Conservation (phyloP, 108 stramenopile genomes). For the Cylindrotheca fusiformis region DNA sequence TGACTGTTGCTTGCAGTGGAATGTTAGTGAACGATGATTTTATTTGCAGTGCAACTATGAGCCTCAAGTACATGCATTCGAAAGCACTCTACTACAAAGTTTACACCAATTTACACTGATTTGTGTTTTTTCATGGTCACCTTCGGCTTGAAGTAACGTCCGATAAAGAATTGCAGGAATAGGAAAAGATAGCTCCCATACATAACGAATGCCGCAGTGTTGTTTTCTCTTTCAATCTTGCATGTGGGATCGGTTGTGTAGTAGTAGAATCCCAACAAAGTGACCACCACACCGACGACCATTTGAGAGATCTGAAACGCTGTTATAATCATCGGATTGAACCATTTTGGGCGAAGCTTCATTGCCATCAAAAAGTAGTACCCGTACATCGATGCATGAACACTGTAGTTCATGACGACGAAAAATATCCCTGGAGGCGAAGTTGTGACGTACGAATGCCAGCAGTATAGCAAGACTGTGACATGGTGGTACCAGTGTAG, state of each 20-base stretch:
- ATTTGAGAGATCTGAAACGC: constrained; percentile 91
- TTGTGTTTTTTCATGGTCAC: constrained; percentile 28
- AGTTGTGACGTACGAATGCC: constrained; percentile 91
- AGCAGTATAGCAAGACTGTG: constrained; percentile 96
- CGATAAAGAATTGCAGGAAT: constrained; percentile 87
- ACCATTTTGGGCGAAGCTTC: constrained; percentile 69
- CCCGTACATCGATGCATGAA: constrained; percentile 98
- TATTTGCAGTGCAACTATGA: too few species aligned
- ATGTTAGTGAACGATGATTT: too few species aligned
- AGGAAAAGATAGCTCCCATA: constrained; percentile 87
- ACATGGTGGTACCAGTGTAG: constrained; percentile 99
- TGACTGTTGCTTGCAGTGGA: too few species aligned
- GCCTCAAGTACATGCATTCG: too few species aligned
- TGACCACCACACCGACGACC: constrained; percentile 87
- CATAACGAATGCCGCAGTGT: constrained; percentile 87
- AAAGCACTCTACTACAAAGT: too few species aligned
- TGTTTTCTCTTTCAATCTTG: constrained; percentile 71
- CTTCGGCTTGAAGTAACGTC: constrained; percentile 57
- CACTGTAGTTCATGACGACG: constrained; percentile 99
- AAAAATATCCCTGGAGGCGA: constrained; percentile 94
- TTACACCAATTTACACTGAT: constrained; percentile 13
- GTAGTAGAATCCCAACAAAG: constrained; percentile 68
- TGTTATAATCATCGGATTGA: constrained; percentile 89
- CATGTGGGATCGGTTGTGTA: constrained; percentile 45
- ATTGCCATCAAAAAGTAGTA: constrained; percentile 97